phyloP scores from a whole-genome alignment of 2,329 filamentous ascomycete species.

The Nigrograna mackinnonii region DNA sequence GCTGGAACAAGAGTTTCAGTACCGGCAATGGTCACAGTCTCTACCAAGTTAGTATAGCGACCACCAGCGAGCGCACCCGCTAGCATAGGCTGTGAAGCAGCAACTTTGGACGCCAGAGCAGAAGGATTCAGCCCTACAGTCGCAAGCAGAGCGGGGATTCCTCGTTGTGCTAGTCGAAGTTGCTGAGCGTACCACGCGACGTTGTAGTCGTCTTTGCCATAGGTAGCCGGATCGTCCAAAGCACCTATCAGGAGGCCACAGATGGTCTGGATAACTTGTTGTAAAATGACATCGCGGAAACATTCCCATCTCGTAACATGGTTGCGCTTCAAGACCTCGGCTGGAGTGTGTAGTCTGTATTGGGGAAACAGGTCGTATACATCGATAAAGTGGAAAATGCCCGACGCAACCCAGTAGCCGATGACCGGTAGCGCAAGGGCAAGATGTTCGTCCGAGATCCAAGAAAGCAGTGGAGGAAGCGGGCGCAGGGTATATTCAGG shows the following conservation, averaged over 20 bases:
- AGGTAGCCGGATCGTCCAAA: conserved; percentile 73
- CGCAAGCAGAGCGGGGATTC: conserved; percentile 72
- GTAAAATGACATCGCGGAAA: conserved; percentile 85
- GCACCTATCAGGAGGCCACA: conserved; percentile 70
- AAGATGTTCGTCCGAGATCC: conserved; percentile 80
- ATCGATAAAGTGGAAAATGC: conserved; percentile 88
- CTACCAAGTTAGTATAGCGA: conserved; percentile 72
- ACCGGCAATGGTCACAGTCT: conserved; percentile 59
- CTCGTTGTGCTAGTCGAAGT: conserved; percentile 76
- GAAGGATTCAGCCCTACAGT: conserved; percentile 76
- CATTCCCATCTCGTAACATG: conserved; percentile 84
- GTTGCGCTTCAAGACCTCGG: conserved; percentile 85
- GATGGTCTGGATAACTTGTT: conserved; percentile 85
- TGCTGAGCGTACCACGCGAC: conserved; percentile 87
- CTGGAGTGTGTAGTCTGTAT: conserved; percentile 93
- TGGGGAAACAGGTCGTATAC: conserved; percentile 82
- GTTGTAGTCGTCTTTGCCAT: conserved; percentile 82
- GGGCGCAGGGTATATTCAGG: conserved; percentile 77
- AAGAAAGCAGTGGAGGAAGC: conserved; percentile 72
- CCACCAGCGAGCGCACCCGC: conserved; percentile 80
- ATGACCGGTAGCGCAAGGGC: conserved; percentile 75
- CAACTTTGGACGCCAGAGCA: conserved; percentile 75
- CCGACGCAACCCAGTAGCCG: conserved; percentile 86
- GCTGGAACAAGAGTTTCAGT: conserved; percentile 61
- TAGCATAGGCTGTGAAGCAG: conserved; percentile 70